Conservation (phyloP, 106 monocot species). For the Gastrodia elata region DNA sequence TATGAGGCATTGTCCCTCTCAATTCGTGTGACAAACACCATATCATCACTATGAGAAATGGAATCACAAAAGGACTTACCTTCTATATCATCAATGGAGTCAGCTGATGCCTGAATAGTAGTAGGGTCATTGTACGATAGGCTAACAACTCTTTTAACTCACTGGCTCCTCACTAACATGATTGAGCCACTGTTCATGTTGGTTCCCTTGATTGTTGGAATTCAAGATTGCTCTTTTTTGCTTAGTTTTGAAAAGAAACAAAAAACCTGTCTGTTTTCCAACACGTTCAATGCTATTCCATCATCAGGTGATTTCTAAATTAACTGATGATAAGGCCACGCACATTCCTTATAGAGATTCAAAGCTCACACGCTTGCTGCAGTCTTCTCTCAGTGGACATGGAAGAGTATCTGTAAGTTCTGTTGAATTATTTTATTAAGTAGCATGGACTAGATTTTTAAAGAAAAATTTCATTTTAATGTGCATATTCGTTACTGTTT, state of each 20-base stretch:
- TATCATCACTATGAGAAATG: no score
- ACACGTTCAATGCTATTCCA: not conserved
- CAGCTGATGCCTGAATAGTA: no score
- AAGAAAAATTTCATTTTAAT: not conserved
- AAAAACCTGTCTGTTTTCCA: not conserved
- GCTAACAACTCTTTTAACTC: no score
- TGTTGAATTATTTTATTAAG: not conserved
- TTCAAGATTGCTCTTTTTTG: not conserved
- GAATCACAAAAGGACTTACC: no score
- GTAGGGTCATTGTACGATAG: no score
- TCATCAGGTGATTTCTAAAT: slow-evolving; percentile 78
- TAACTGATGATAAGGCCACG: slow-evolving; percentile 84
- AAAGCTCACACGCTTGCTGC: slow-evolving; percentile 89
- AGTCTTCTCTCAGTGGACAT: slow-evolving; percentile 97
- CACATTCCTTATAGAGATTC: slow-evolving; percentile 97
- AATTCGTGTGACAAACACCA: no score
- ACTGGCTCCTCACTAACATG: no score
- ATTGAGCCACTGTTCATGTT: not conserved
- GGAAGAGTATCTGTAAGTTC: slow-evolving; percentile 86
- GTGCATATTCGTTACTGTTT: not conserved
- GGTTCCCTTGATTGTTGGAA: not conserved
- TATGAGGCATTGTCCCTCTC: no score
- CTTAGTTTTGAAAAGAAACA: not conserved
- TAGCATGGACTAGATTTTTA: not conserved
- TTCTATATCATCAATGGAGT: no score